These are phyloP conservation scores for Lodderomyces margitis DNA, from an alignment of 1,139 yeast species.

Conservation along the genomic window DNA sequence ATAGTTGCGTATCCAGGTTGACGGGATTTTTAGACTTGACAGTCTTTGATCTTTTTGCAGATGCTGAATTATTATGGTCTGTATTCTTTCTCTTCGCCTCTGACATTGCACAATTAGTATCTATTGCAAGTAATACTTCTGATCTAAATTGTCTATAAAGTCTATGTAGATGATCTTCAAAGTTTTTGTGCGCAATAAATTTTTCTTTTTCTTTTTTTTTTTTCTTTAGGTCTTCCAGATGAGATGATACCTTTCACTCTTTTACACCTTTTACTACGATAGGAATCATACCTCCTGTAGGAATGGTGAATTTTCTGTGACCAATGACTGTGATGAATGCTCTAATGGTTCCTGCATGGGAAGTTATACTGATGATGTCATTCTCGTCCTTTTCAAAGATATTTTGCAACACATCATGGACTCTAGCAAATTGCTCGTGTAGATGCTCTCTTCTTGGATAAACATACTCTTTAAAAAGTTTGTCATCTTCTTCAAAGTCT, in stretches of 20 bases:
- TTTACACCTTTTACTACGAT: slow-evolving; percentile 46
- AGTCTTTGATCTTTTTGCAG: slow-evolving; percentile 17
- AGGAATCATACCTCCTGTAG: slow-evolving; percentile 70
- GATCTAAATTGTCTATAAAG: not conserved
- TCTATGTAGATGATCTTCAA: slow-evolving; percentile 1
- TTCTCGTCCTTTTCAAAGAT: slow-evolving; percentile 46
- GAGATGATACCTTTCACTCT: not conserved
- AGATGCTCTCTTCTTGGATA: slow-evolving; percentile 38
- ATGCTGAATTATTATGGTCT: slow-evolving; percentile 8
- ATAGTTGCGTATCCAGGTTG: slow-evolving; percentile 37
- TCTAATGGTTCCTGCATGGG: slow-evolving; percentile 65
- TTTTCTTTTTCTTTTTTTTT: slow-evolving; percentile 1
- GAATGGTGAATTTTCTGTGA: slow-evolving; percentile 55
- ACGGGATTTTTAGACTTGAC: slow-evolving; percentile 31
- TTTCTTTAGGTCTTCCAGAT: slow-evolving; percentile 12
- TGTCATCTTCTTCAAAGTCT: slow-evolving; percentile 50
- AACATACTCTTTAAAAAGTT: slow-evolving; percentile 34
- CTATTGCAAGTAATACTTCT: too few relatives aligned
- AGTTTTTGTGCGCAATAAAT: slow-evolving; percentile 1
- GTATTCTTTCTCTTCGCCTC: slow-evolving; percentile 1
- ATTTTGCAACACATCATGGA: slow-evolving; percentile 47
- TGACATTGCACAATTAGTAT: not conserved
- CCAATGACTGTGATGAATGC: slow-evolving; percentile 57
- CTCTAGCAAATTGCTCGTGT: slow-evolving; percentile 50
- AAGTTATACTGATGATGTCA: slow-evolving; percentile 48